Evolutionary conservation across 2,329 filamentous ascomycete species (phyloP).

Genomic region (Aspergillus luchuensis): DNA sequence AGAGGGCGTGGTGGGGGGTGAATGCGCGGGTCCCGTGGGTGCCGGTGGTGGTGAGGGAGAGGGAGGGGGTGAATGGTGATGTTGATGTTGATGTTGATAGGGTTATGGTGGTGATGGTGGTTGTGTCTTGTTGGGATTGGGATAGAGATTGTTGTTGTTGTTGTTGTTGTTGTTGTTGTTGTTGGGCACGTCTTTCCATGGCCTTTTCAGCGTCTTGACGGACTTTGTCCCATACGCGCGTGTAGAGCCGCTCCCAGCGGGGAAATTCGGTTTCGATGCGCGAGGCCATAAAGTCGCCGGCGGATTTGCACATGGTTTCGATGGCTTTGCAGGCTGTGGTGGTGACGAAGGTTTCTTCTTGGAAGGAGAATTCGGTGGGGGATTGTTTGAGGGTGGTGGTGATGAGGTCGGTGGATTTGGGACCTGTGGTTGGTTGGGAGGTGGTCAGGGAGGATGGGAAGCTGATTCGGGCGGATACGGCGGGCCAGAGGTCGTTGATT

Average conservation of each 20-base stretch:
- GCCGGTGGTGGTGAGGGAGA: constrained; percentile 22
- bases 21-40: constrained; percentile 34
- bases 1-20: constrained; percentile 43
- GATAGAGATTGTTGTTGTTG: too few relatives aligned
- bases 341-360: constrained; percentile 56
- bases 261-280: constrained; percentile 71
- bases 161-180: too few relatives aligned
- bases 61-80: constrained; percentile 21
- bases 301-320: constrained; percentile 66
- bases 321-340: constrained; percentile 72
- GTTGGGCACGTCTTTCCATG: constrained; percentile 34
- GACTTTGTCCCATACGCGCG: constrained; percentile 40
- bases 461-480: constrained; percentile 54
- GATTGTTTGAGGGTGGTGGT: constrained; percentile 47
- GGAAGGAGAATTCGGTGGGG: constrained; percentile 28
- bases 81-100: constrained; percentile 12
- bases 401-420: constrained; percentile 17
- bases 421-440: constrained; percentile 37
- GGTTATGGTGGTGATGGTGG: constrained; percentile 13
- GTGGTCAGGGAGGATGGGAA: constrained; percentile 56
- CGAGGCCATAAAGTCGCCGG: constrained; percentile 77
- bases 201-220: constrained; percentile 39
- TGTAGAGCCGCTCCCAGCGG: constrained; percentile 46
- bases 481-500: constrained; percentile 88
- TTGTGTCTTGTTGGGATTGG: neutral